Conservation (phyloP, 192 early-diverging fungal genomes). For the Cladochytrium replicatum region DNA sequence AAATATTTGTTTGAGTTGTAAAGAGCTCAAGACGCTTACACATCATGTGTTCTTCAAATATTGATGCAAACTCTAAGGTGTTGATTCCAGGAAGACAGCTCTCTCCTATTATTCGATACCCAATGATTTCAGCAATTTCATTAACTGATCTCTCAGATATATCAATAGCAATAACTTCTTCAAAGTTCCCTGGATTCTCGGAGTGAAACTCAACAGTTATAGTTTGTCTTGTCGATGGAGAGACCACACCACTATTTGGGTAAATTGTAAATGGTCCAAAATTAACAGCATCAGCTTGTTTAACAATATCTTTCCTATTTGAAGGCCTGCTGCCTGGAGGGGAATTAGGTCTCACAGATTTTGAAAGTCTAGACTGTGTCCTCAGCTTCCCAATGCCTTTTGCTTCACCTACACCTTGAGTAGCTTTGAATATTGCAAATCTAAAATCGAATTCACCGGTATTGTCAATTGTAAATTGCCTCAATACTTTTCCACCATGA, state of each 20-base stretch:
- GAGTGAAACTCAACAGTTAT: conserved; percentile 56
- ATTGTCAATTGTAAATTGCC: conserved; percentile 51
- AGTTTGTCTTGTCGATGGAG: conserved; percentile 37
- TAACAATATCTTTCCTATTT: conserved; percentile 39
- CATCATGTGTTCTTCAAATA: conserved; percentile 53
- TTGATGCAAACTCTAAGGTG: conserved; percentile 43
- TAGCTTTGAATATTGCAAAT: conserved; percentile 44
- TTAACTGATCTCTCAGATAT: conserved; percentile 41
- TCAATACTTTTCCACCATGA: conserved; percentile 42
- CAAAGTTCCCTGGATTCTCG: conserved; percentile 43
- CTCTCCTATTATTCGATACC: conserved; percentile 45
- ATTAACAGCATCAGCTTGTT: conserved; percentile 41
- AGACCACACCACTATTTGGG: conserved; percentile 38
- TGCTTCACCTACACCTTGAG: conserved; percentile 24
- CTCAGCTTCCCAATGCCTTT: conserved; percentile 26
- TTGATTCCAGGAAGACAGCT: conserved; percentile 53
- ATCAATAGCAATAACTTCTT: conserved; percentile 49
- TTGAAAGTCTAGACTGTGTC: conserved; percentile 29
- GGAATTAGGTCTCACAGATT: conserved; percentile 18
- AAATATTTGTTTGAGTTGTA: conserved; percentile 41
- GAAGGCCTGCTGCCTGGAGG: conserved; percentile 25
- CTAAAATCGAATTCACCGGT: conserved; percentile 54
- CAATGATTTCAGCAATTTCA: conserved; percentile 36
- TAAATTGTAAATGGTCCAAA: conserved; percentile 53
- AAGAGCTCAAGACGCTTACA: conserved; percentile 50